Base-by-base conservation (phyloP, 257 asterid species). In the Parsonsia alboflavescens region DNA sequence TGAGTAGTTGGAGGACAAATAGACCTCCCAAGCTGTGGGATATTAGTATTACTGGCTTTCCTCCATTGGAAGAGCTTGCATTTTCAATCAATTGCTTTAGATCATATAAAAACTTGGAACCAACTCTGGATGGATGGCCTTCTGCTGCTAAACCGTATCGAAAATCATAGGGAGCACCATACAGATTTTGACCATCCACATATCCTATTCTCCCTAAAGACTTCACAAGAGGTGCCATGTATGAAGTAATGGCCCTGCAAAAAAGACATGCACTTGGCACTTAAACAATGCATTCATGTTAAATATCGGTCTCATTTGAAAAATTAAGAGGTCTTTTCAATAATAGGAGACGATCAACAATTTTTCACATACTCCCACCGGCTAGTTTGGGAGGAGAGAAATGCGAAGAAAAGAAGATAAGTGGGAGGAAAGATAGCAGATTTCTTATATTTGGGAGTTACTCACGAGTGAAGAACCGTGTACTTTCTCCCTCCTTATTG, bases 161-260 rank as follows among this genome's bases (percentile, higher is more conserved):
- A 44, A 94, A 94, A 82, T 94, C 97, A 30, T 91, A 93, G 0
- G 98, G 97, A 5, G 97, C 97, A 17, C 97, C 97, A 22, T 89
- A 90, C 48, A 93, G 86, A 68, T 86, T 90, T 48, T 76, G 13
- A 13, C 96, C 97, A 42, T 76, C 80, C 1, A 57, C 71, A 5
- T 94, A 94, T 49, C 97, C 98, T 66, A 88, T 21, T 82, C 80
- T 66, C 67, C 89, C 91, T 70, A 94, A 74, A 10, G 89, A 78
- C 3, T 61, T 80, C 42, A 88, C 95, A 16, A 93, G 82, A 26
- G 94, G 82, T 69, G 85, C 88, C 98, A 93, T 93, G 87, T 93
- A 93, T 21, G 88, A 68, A 58, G 97, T 87, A 54, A 82, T 66
- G 1, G 54, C 54, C 84, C 97, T 93, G 90, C 76, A 85, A 78